phyloP scores from a whole-genome alignment of 768 basidiomycete genomes.

The Lyophyllum decastes region DNA sequence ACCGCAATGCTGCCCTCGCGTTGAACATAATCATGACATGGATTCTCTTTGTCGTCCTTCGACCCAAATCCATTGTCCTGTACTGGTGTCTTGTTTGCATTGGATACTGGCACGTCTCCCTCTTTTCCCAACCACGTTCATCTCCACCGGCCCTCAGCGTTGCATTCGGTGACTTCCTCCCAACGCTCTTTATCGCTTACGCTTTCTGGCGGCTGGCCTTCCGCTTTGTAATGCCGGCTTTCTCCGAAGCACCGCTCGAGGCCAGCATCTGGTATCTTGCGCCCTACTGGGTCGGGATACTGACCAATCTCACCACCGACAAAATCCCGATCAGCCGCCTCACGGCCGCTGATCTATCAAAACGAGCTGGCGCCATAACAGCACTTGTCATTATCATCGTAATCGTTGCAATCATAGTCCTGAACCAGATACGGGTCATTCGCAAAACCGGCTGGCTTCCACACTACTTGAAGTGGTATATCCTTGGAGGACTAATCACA shows the following conservation, averaged over 20 bases:
- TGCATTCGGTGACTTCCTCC: conserved; percentile 80
- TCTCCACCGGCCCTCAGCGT: conserved; percentile 68
- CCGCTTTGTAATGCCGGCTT: conserved; percentile 73
- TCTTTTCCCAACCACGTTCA: conserved; percentile 74
- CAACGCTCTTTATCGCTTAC: conserved; percentile 75
- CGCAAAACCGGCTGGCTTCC: conserved; percentile 85
- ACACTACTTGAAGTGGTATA: conserved; percentile 75
- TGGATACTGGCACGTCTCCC: conserved; percentile 81
- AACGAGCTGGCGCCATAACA: conserved; percentile 65
- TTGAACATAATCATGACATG: conserved; percentile 72
- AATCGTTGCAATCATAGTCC: conserved; percentile 54
- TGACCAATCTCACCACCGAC: conserved; percentile 71
- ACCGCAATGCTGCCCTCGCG: conserved; percentile 67
- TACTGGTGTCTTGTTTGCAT: conserved; percentile 83
- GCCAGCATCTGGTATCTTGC: conserved; percentile 71
- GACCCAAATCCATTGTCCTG: conserved; percentile 65
- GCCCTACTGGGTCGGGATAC: conserved; percentile 78
- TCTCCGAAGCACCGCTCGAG: conserved; percentile 70
- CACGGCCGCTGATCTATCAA: conserved; percentile 64
- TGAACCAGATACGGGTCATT: conserved; percentile 82
- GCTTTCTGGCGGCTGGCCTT: conserved; percentile 78
- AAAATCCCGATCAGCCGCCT: conserved; percentile 78
- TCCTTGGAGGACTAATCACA: conserved; percentile 62
- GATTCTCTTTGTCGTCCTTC: conserved; percentile 69
- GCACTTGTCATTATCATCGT: conserved; percentile 70